Base-by-base conservation (phyloP, 2,329 filamentous ascomycete species). In the Diaporthe aspalathi region DNA sequence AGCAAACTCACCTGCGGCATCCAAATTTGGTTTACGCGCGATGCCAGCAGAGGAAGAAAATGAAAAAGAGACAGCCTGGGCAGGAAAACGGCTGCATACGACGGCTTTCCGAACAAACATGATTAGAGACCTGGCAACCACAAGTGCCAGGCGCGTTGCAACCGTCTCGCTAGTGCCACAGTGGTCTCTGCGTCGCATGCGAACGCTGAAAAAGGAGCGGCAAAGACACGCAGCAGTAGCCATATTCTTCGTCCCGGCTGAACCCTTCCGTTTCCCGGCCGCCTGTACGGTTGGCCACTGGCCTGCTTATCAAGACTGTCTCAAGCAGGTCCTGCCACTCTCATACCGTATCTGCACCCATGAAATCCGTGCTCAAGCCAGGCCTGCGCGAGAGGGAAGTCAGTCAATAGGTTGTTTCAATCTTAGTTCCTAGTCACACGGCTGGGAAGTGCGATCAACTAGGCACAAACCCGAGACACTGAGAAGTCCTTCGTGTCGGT, bases 381-480 rank as follows among this genome's bases (percentile, higher is more conserved):
- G 40, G 24, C 45, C 54, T 57, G 68, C 45, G 66, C 53, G 45
- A 72, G 35, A 29, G 20, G 20, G 38, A 53, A n/a, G 43, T 38
- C 47, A 35, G 27, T 69, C 29, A 56, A 65, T 43, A 47, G 32
- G 50, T 65, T 50, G 68, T 72, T 70, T 63, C 62, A 35, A 72
- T 68, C 54, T 56, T 70, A 52, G 43, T 43, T 67, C 32, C 47
- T 54, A 49, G 62, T 67, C 63, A 62, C 54, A 70, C 68, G 52
- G 49, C 38, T 29, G 63, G 17, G 27, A 65, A 57, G 62, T 54
- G 53, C 56, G 50, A 65, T 68, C 70, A 22, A 38, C 38, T 32
- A 70, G 67, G 62, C 68, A 70, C 35, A 63, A 63, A 43, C n/a
- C 56, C 57, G 38, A 63, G 49, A 63, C 66, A 40, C 57, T 45